Evolutionary conservation across 202 grass and related monocot genomes (phyloP).

Genomic region (Cymbopogon flexuosus): DNA sequence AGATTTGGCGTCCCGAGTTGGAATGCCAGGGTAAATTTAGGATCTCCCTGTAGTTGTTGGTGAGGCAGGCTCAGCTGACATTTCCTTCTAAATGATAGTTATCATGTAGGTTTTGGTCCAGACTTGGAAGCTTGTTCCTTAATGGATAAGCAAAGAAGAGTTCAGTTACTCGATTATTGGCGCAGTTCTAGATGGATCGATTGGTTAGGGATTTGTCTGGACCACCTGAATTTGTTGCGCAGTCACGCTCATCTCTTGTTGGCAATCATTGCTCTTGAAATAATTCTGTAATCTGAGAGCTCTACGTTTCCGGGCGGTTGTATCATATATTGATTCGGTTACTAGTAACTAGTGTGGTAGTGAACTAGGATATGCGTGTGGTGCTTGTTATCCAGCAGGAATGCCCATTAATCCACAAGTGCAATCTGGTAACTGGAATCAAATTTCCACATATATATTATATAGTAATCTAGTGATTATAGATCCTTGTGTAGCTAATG

Average conservation of each 20-base stretch:
- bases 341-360: background rate
- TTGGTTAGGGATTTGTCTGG: constrained; percentile 3
- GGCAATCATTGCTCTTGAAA: background rate
- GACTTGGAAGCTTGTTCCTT: constrained; percentile 11
- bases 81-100: background rate
- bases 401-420: constrained; percentile 1
- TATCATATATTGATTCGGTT: background rate
- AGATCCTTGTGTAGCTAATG: background rate
- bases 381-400: background rate
- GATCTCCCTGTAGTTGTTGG: background rate
- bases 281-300: background rate
- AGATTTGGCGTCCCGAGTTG: background rate
- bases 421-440: background rate
- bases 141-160: constrained; percentile 3
- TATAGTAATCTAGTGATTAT: background rate
- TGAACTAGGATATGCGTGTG: background rate
- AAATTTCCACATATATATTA: background rate
- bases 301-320: background rate
- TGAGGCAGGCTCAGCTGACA: background rate
- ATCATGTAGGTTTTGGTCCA: constrained; percentile 7
- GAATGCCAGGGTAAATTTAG: background rate
- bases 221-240: constrained; percentile 24
- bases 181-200: constrained; percentile 14
- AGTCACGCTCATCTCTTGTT: constrained; percentile 8
- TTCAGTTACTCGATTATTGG: constrained; percentile 1